A percentile compares a stretch with the other conserved stretches of the same genome.
phyloP scores from a whole-genome alignment of 805 yeast species.

The Wickerhamomyces subpelliculosus region DNA sequence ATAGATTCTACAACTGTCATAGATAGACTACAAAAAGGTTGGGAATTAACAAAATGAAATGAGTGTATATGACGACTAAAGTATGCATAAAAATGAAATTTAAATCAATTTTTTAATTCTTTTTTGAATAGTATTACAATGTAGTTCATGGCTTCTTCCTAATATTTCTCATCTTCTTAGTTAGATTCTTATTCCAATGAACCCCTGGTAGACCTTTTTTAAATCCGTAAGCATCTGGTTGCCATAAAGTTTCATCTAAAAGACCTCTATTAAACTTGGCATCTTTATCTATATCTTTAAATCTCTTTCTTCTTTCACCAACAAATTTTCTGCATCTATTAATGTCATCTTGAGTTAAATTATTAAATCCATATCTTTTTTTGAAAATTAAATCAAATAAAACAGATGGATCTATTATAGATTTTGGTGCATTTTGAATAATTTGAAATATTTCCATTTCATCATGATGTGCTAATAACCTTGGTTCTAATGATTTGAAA shows the following conservation, averaged over 20 bases:
- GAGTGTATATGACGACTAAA: neutral
- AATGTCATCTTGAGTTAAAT: slow-evolving; percentile 77
- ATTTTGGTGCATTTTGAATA: slow-evolving; percentile 77
- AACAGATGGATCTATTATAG: slow-evolving; percentile 57
- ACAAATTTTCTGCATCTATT: slow-evolving; percentile 75
- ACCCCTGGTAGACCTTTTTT: slow-evolving; percentile 41
- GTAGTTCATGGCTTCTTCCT: slow-evolving; percentile 17
- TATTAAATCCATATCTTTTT: slow-evolving; percentile 64
- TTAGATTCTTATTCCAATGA: slow-evolving; percentile 55
- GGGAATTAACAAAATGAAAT: slow-evolving; percentile 26
- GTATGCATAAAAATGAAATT: too few species aligned
- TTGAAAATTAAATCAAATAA: slow-evolving; percentile 72
- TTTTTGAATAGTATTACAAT: too few species aligned
- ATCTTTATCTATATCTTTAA: slow-evolving; percentile 16
- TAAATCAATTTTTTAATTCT: too few species aligned
- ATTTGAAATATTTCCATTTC: slow-evolving; percentile 73
- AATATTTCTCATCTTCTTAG: slow-evolving; percentile 44
- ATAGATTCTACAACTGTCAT: slow-evolving; percentile 24
- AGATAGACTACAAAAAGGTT: slow-evolving; percentile 31
- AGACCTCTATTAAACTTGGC: slow-evolving; percentile 20
- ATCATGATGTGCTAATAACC: slow-evolving; percentile 37
- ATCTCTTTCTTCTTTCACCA: slow-evolving; percentile 43
- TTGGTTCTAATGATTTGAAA: slow-evolving; percentile 67
- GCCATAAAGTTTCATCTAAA: slow-evolving; percentile 25
- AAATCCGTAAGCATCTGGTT: slow-evolving; percentile 36